Evolutionary conservation across 1,284 basidiomycete genomes (phyloP), one percentile per base, ranked within the genome.

Genomic region (Cutaneotrichosporon cavernicola): DNA sequence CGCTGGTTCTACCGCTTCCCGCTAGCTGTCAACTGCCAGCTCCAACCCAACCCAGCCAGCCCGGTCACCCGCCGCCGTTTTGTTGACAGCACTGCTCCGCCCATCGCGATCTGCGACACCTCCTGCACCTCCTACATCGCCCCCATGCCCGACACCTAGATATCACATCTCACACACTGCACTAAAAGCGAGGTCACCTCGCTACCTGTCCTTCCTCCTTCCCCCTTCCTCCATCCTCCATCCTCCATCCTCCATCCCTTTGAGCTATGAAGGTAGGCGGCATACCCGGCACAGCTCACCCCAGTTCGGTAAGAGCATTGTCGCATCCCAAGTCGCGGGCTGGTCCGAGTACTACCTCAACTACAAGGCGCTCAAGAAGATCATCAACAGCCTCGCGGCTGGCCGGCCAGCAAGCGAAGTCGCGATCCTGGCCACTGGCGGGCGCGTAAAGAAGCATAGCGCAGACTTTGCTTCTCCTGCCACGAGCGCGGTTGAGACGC

Each of bases 251-350:
- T 16, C 16, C 7, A 46, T 46, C 43, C 13, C 49, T 30, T 14
- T 30, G 22, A 26, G 49, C 49, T 10, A 51, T 51, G 21, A 36
- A 56, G 32, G 30, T 38, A 40, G 6, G 21, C 32, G n/a, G 7
- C 31, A 21, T 9, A 5, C 31, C 13, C 31, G 30, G 7, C 52
- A 26, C 16, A 31, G 30, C 32, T 56, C 5, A 53, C 51, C 14
- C 30, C 51, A 99, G 95, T 99, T 99, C 81, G 97, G 97, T 73
- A 99, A 99, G 84, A 91, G 94, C 72, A 94, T 99, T 71, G 93
- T 96, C 81, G 89, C 91, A 40, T 91, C 96, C 81, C 94, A 97
- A 82, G 89, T 98, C 63, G 94, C 97, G 60, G 95, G 95, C 82
- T 99, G 97, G 97, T 92, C 91, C 26, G 81, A 86, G 34, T 94